Percentiles rank a stretch among this genome's conserved stretches.
phyloP scores from a whole-genome alignment of 495 filamentous ascomycete species.

The Penicillium egyptiacum region DNA sequence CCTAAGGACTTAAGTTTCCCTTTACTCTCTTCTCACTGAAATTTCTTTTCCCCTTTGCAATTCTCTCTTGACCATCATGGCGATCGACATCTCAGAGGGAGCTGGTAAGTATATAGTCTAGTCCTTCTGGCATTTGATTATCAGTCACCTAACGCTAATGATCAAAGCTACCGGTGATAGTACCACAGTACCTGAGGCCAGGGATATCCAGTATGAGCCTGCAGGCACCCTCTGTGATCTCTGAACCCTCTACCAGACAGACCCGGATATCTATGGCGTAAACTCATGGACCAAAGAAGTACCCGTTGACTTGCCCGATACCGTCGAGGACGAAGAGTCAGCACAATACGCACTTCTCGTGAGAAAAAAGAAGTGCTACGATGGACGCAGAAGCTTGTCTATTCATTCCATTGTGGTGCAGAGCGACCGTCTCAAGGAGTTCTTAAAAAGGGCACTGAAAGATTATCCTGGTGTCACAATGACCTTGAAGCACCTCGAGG shows the following conservation, averaged over 20 bases:
- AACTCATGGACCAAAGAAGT: conserved; percentile 36
- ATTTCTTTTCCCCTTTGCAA: neutral
- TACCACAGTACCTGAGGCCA: neutral
- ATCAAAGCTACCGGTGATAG: neutral
- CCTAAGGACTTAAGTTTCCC: neutral
- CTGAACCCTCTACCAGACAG: conserved; percentile 36
- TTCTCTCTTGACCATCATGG: neutral
- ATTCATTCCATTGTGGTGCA: conserved; percentile 66
- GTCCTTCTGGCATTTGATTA: neutral
- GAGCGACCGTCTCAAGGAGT: conserved; percentile 59
- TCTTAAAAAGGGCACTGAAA: conserved; percentile 54
- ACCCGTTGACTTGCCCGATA: conserved; percentile 47
- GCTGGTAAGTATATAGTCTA: neutral
- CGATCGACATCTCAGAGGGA: neutral
- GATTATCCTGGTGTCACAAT: conserved; percentile 66
- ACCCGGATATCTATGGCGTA: conserved; percentile 23
- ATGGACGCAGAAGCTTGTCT: conserved; percentile 59
- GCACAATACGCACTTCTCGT: conserved; percentile 55
- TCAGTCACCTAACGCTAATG: neutral
- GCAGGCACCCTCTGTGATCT: conserved; percentile 30
- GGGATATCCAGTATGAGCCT: conserved; percentile 14
- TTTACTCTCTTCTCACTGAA: neutral
- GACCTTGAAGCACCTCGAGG: conserved; percentile 58
- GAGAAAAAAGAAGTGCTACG: conserved; percentile 55
- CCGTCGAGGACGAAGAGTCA: conserved; percentile 52